Evolutionary conservation across 2,329 filamentous ascomycete species (phyloP), one percentile per base, ranked within the genome.

Genomic region (Nigrospora osmanthi): DNA sequence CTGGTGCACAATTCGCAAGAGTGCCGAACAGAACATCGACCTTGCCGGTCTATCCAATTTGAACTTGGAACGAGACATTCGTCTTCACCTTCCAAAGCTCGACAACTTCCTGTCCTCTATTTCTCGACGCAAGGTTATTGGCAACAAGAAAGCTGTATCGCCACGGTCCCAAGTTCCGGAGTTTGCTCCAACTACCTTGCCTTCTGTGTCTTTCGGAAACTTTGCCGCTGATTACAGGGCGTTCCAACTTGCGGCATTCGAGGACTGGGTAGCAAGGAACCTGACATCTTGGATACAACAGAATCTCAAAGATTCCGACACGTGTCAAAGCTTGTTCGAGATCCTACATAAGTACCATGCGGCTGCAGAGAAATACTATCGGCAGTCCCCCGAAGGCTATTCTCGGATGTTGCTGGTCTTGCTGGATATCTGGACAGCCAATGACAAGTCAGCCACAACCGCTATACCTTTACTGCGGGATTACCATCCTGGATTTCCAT

Each of bases 391-490:
- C 6, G 42, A 44, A 16, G 30, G 42, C 16, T 33, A 6, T n/a
- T 44, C 42, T 35, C 42, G 35, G 10, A 44, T 44, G 42, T 15
- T 44, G 5, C 34, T 44, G 42, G 39, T 36, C 1, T 34, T 44
- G 11, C n/a, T 44, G 28, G 42, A 44, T 35, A 36, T 44, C 15
- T 44, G 31, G 30, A 34, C 39, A 17, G 42, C 42, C 1, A 23
- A 32, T 13, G 42, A 44, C 28, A 28, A 19, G 32, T 39, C 30
- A 10, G 42, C 42, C 14, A 33, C 33, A 7, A 23, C 11, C 31
- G 15, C 28, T 15, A 36, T 44, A 5, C 42, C 42, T 6, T 23
- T 44, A 13, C 9, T 39, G 31, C 30, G 11, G 11, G 35, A 44
- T n/a, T 44, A 44, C 35, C 1, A 33, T 16, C 42, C 37, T 39